Evolutionary conservation across 306 rosid species (phyloP), one percentile per base, ranked within the genome.

Genomic region (Trifolium pratense): DNA sequence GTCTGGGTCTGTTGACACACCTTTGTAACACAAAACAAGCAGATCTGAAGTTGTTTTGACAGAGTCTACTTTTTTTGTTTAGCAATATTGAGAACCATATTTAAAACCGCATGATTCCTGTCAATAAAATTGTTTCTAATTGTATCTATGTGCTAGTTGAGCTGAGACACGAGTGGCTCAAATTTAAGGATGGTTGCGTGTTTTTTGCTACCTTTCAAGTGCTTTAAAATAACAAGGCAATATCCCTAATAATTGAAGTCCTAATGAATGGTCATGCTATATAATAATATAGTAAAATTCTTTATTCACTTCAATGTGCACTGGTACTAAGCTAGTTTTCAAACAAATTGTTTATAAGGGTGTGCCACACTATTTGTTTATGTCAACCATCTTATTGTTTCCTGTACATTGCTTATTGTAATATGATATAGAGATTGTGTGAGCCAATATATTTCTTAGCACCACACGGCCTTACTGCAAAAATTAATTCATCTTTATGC

Each of bases 181-280:
- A 64, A 39, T 64, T 64, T 20, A 10, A 31, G 32, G 39, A 64
- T 18, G 9, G 40, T 15, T 59, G 29, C 2, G 6, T 59, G 66
- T n/a, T 31, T 32, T 17, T 59, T 59, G 17, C 3, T 20, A 32
- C 18, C 40, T 59, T 15, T 16, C 42, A 31, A 59, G 21, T 59
- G 42, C 21, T 29, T 59, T 31, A 31, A 29, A 59, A 31, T 31
- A 59, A 59, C 66, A 31, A 31, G 66, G 42, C 21, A 59, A 7
- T 59, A 59, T 59, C 66, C 13, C 5, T 59, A 59, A 31, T 23
- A 43, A 57, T 12, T 26, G 37, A 57, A 57, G 64, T 57, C 18
- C 36, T 31, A 31, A 48, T 48, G 9, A 48, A 48, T 48, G 11
- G 66, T 59, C 66, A 31, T 31, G 66, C 42, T 59, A 31, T 61